A percentile compares a stretch with the other conserved stretches of the same genome.
phyloP scores from a whole-genome alignment of 169 alveolate genomes.

The Cryptosporidium tyzzeri region DNA sequence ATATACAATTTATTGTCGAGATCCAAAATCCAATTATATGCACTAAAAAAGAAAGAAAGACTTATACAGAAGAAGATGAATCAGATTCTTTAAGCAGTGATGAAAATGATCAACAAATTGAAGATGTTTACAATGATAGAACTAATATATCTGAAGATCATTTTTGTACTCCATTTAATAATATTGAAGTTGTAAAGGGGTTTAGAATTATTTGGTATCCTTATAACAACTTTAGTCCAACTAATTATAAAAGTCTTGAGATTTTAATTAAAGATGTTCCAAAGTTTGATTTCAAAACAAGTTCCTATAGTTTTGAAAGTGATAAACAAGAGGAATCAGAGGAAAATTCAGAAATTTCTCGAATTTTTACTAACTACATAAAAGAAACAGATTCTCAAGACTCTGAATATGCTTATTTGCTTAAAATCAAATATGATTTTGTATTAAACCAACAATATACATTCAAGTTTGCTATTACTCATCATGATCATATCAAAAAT shows the following conservation, averaged over 20 bases:
- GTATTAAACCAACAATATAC: slow-evolving; percentile 32
- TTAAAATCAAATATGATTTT: slow-evolving; percentile 9
- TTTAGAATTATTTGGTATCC: slow-evolving; percentile 73
- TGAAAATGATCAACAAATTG: neutral
- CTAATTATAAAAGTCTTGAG: slow-evolving; percentile 54
- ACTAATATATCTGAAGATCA: neutral
- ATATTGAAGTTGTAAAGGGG: slow-evolving; percentile 52
- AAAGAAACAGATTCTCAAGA: slow-evolving; percentile 16
- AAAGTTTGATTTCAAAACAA: slow-evolving; percentile 35
- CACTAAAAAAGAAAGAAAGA: neutral
- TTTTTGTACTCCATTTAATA: slow-evolving; percentile 36
- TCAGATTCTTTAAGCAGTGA: neutral
- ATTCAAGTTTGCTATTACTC: slow-evolving; percentile 60
- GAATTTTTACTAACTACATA: slow-evolving; percentile 13
- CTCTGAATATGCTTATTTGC: slow-evolving; percentile 35
- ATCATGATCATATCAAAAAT: slow-evolving; percentile 31
- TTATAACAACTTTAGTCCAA: slow-evolving; percentile 49
- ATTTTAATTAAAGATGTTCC: slow-evolving; percentile 40
- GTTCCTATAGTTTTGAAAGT: slow-evolving; percentile 21
- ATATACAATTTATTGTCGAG: slow-evolving; percentile 21
- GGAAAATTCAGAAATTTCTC: neutral
- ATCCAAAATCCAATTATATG: slow-evolving; percentile 59
- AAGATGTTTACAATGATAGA: neutral
- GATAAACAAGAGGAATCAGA: neutral
- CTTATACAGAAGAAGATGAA: neutral